Conservation (phyloP, 176 grass and related monocot species). For the Aegilops umbellulata region DNA sequence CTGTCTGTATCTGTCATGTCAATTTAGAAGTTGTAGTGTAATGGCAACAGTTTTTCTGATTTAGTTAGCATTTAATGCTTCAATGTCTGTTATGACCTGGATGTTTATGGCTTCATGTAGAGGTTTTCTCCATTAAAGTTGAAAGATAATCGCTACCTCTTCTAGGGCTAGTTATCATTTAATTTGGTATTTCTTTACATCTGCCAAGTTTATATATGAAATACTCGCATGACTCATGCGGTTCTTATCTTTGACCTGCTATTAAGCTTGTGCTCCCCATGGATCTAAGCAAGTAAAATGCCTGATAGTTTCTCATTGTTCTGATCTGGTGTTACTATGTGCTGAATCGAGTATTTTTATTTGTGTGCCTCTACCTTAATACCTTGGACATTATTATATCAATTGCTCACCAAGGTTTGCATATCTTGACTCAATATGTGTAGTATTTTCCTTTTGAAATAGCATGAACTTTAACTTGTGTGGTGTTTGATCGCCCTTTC, state of each 20-base stretch:
- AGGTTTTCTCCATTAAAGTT: conserved; percentile 14
- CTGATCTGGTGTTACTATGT: neutral
- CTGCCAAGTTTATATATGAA: neutral
- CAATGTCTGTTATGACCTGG: neutral
- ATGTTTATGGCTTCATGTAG: conserved; percentile 13
- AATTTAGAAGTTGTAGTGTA: conserved; percentile 46
- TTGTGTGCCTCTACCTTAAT: neutral
- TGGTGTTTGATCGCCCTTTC: neutral
- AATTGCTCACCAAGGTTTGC: neutral
- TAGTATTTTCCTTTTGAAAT: neutral
- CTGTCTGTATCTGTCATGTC: conserved; percentile 37
- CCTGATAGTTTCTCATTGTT: neutral
- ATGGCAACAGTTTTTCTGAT: conserved; percentile 39
- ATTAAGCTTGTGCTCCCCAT: neutral
- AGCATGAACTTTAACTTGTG: neutral
- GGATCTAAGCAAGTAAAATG: conserved; percentile 19
- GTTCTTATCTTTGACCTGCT: neutral
- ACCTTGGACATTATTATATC: neutral
- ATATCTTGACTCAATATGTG: neutral
- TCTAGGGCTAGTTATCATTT: neutral
- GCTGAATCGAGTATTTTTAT: neutral
- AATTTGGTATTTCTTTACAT: neutral
- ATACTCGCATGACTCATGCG: neutral
- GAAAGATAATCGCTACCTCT: neutral
- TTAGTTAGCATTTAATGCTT: conserved; percentile 44